Evolutionary conservation across 2,329 filamentous ascomycete genomes (phyloP).

Genomic region (Hypoxylon sp.): DNA sequence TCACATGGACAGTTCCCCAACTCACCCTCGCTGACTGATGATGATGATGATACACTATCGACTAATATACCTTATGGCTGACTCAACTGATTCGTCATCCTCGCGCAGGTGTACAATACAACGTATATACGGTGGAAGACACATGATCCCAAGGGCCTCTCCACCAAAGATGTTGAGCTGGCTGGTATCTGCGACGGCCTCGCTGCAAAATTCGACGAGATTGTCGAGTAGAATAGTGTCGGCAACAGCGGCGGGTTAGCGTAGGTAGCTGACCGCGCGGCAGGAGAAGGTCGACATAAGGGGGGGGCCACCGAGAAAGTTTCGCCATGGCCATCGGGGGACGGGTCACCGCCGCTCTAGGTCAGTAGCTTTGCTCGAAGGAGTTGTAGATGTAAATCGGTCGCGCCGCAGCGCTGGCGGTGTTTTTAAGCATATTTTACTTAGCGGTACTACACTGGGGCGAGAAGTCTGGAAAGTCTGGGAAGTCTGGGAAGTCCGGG

Average conservation of each 20-base stretch:
- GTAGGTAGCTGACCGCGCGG: slow-evolving; percentile 58
- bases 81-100: slow-evolving; percentile 26
- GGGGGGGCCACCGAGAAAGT: too few relatives aligned
- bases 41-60: too few relatives aligned
- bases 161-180: slow-evolving; percentile 68
- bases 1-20: slow-evolving; percentile 6
- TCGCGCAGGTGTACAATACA: slow-evolving; percentile 70
- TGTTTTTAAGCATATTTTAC: too few relatives aligned
- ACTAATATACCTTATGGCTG: slow-evolving; percentile 19
- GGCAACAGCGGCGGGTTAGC: slow-evolving; percentile 48
- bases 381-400: too few relatives aligned
- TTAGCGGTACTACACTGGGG: too few relatives aligned
- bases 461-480: too few relatives aligned
- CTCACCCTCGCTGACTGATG: slow-evolving; percentile 17
- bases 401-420: too few relatives aligned
- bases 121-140: slow-evolving; percentile 78
- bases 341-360: too few relatives aligned
- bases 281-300: too few relatives aligned
- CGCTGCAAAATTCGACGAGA: slow-evolving; percentile 65
- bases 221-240: slow-evolving; percentile 44
- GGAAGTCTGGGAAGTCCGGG: too few relatives aligned
- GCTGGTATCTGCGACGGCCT: slow-evolving; percentile 69
- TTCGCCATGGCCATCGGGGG: too few relatives aligned
- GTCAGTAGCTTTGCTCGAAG: too few relatives aligned
- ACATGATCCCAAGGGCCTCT: slow-evolving; percentile 72